Percentiles rank a stretch among this genome's conserved stretches.
These are phyloP conservation scores for Claviceps citrina DNA, from an alignment of 2,329 filamentous ascomycete species.

Conservation along the genomic window DNA sequence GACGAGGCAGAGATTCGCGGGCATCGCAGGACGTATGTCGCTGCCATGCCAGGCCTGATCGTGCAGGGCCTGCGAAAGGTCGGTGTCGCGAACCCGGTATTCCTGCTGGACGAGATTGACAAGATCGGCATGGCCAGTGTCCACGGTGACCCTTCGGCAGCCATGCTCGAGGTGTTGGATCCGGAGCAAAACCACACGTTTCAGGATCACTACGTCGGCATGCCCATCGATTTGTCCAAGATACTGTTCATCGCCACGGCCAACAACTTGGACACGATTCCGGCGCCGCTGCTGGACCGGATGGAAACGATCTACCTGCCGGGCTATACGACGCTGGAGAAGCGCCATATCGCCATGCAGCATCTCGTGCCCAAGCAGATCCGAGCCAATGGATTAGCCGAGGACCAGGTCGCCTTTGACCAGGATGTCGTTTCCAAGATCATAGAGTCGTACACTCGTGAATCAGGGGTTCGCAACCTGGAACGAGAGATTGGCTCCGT, in stretches of 20 bases:
- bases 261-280: conserved; percentile 88
- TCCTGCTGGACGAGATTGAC: conserved; percentile 94
- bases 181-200: conserved; percentile 95
- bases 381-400: conserved; percentile 67
- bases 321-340: conserved; percentile 93
- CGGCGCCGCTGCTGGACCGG: conserved; percentile 79
- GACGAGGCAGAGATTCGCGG: conserved; percentile 96
- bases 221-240: conserved; percentile 89
- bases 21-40: conserved; percentile 88
- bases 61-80: conserved; percentile 92
- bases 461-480: conserved; percentile 88
- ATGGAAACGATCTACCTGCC: conserved; percentile 94
- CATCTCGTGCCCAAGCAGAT: conserved; percentile 97
- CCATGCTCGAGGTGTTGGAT: conserved; percentile 94
- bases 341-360: conserved; percentile 80
- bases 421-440: conserved; percentile 85
- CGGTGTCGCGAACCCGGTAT: conserved; percentile 86
- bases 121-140: conserved; percentile 85
- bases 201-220: conserved; percentile 89
- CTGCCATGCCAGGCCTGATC: conserved; percentile 94
- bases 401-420: conserved; percentile 59
- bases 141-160: conserved; percentile 88
- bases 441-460: conserved; percentile 90
- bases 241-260: conserved; percentile 96
- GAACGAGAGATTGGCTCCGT: conserved; percentile 92